Percentiles rank a stretch among this genome's conserved stretches.
Evolutionary conservation across 1,284 basidiomycete genomes (phyloP).

Genomic region (Fereydounia khargensis): DNA sequence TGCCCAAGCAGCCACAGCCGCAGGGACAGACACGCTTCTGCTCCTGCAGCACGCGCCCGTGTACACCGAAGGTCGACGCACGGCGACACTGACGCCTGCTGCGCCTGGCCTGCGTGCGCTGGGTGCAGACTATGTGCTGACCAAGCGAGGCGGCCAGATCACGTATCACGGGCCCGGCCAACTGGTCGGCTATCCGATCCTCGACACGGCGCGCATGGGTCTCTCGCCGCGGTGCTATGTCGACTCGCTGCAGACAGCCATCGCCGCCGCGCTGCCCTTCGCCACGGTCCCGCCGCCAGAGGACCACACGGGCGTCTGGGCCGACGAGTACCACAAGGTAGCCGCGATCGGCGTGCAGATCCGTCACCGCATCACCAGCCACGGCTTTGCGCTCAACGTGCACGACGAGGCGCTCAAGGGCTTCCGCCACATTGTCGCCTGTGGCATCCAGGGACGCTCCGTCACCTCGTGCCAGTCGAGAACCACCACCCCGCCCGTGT

Average conservation of each 20-base stretch:
- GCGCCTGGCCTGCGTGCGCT: slow-evolving; percentile 69
- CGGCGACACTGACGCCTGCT: no score
- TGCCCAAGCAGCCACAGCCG: slow-evolving; percentile 41
- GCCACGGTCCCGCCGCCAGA: slow-evolving; percentile 60
- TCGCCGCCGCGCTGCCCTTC: slow-evolving; percentile 64
- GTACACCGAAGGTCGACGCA: slow-evolving; percentile 83
- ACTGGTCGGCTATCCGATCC: slow-evolving; percentile 88
- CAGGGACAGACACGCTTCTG: slow-evolving; percentile 61
- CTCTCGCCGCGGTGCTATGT: slow-evolving; percentile 69
- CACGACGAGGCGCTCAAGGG: slow-evolving; percentile 71
- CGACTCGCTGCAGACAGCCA: slow-evolving; percentile 67
- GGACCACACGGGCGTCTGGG: slow-evolving; percentile 52
- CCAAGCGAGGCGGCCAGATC: slow-evolving; percentile 83
- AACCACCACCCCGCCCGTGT: no score
- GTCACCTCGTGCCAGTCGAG: no score
- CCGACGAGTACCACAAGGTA: slow-evolving; percentile 66
- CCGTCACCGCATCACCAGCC: slow-evolving; percentile 85
- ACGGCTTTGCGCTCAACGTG: slow-evolving; percentile 93
- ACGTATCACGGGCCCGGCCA: slow-evolving; percentile 99
- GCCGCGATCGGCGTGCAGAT: slow-evolving; percentile 96
- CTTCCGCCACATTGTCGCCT: slow-evolving; percentile 87
- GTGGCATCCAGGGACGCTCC: slow-evolving; percentile 85
- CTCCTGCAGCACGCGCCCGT: slow-evolving; percentile 80
- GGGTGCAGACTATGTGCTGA: slow-evolving; percentile 82
- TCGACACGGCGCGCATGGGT: slow-evolving; percentile 70